Base-by-base conservation (phyloP, 1,284 basidiomycete genomes). In the Schizophyllum amplum region DNA sequence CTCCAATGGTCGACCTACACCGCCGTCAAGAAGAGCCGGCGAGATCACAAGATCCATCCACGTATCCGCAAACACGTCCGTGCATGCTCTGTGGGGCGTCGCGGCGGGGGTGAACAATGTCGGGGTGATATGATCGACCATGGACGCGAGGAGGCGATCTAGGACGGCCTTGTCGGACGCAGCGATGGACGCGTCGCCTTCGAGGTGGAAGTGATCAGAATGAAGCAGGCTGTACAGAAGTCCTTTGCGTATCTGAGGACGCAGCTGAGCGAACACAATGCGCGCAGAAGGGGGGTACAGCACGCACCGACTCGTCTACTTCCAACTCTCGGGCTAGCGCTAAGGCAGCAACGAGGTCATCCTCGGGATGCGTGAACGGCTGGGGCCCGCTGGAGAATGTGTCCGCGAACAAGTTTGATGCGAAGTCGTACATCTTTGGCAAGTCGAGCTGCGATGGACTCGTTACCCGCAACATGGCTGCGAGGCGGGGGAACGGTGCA, bases 41-140 rank as follows among this genome's bases (percentile, higher is more conserved):
- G 79, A 72, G 47, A 86, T 84, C 11, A 89, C 84, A 42, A 81
- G 71, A 15, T 74, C 62, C 77, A 87, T 85, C 87, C 87, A 90
- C 54, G 70, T 74, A 57, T 84, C 82, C 0, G 85, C 87, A 56
- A 89, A 76, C 0, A 81, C 69, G 64, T 87, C 81, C 7, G 86
- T 88, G 67, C 87, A 90, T 2, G 70, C 71, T 84, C 87, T 87
- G 65, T 89, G 87, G 1, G 75, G 70, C 15, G 83, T 83, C 5
- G 80, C 76, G 17, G 84, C 78, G 47, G 84, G 79, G 3, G 87
- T 87, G 67, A 89, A 89, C 1, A 90, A 71, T 49, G 83, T 73
- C 1, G 87, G 84, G 0, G 86, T 85, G 66, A 88, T 87, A 65
- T 86, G 76, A 1, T 74, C 75, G 57, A 89, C 80, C 58, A 88